phyloP scores from a whole-genome alignment of 148 eudicot genomes.

The Gaultheria prostrata region DNA sequence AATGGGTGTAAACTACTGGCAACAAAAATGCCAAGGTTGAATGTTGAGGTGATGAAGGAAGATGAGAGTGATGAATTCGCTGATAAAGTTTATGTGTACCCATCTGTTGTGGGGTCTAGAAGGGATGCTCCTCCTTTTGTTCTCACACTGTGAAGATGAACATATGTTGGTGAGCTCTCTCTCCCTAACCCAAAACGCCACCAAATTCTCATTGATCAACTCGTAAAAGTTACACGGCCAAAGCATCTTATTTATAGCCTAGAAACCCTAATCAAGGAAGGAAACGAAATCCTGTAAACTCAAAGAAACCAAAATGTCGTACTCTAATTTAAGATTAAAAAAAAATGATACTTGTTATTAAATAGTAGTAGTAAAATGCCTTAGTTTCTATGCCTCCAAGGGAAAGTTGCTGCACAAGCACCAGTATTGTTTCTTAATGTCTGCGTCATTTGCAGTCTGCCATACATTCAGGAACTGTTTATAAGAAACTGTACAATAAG shows the following conservation, averaged over 20 bases:
- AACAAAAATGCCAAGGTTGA: constrained; percentile 67
- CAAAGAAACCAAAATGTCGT: neutral
- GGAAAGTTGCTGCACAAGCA: neutral
- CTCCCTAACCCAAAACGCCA: neutral
- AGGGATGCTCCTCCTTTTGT: constrained; percentile 82
- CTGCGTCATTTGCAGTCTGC: neutral
- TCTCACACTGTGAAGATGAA: constrained; percentile 46
- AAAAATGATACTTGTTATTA: neutral
- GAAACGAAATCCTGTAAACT: neutral
- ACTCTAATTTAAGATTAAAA: no score
- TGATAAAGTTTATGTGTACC: constrained; percentile 72
- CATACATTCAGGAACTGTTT: neutral
- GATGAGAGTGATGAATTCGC: constrained; percentile 53
- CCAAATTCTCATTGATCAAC: neutral
- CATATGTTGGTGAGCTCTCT: constrained; percentile 27
- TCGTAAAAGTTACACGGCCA: neutral
- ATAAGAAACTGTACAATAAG: neutral
- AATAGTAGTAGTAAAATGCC: neutral
- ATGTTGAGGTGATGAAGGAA: constrained; percentile 87
- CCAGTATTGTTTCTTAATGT: neutral
- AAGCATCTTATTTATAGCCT: neutral
- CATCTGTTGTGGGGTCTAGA: constrained; percentile 76
- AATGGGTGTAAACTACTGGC: constrained; percentile 57
- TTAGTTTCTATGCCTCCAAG: neutral
- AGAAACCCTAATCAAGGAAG: neutral